Base-by-base conservation (phyloP, 352 stramenopile genomes). In the Bremia lactucae region DNA sequence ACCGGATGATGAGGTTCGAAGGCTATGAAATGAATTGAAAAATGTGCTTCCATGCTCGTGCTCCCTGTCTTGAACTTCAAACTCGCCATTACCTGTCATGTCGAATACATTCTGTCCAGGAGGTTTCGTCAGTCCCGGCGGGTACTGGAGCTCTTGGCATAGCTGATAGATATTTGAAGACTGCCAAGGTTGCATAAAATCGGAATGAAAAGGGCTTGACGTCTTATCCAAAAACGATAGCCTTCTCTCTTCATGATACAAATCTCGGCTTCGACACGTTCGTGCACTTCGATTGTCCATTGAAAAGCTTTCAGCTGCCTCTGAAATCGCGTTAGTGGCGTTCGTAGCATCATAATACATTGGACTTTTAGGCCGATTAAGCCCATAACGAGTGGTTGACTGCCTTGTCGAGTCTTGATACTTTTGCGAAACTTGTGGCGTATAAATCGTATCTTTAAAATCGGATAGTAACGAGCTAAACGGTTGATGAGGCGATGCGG, bases 381-480 rank as follows among this genome's bases (percentile, higher is more conserved):
- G n/a, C n/a, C n/a, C n/a, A n/a, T n/a, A n/a, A n/a, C n/a, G n/a
- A n/a, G n/a, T n/a, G n/a, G n/a, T n/a, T n/a, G n/a, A n/a, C n/a
- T n/a, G n/a, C n/a, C n/a, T n/a, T n/a, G n/a, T n/a, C n/a, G n/a
- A n/a, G n/a, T n/a, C n/a, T n/a, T n/a, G n/a, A n/a, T n/a, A n/a
- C n/a, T n/a, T n/a, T n/a, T 23, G 31, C n/a, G 31, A 45, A 11
- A 13, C 22, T 21, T 31, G 46, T 11, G 66, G 65, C 18, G 71
- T 46, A 25, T 83, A 63, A 18, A 79, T 68, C 33, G 80, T 63
- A 2, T 70, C 75, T 7, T 70, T 66, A 0, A 85, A 62, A 55
- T 85, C 68, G 21, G 69, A 78, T 24, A 81, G 43, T 7, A 69
- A 47, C 31, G 60, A 80, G 37, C 57, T 80, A 24, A 34, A 57